These are phyloP conservation scores for Fragaria iinumae DNA, from an alignment of 306 rosid genomes.

Conservation along the genomic window DNA sequence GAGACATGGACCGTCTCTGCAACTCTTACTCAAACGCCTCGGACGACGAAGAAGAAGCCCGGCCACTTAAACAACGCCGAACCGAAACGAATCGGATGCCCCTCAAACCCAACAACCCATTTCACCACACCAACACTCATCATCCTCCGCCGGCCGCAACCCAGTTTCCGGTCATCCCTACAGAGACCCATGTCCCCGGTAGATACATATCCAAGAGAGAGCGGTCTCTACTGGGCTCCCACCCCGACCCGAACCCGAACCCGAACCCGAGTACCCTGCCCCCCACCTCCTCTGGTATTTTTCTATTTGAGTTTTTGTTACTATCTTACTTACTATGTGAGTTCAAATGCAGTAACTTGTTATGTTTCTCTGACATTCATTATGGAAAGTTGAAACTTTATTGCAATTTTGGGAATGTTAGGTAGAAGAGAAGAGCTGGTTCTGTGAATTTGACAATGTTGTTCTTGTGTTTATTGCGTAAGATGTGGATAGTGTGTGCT, in stretches of 20 bases:
- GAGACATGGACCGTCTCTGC: slow-evolving; percentile 59
- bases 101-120: slow-evolving; percentile 17
- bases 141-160: slow-evolving; percentile 12
- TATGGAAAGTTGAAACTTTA: neutral
- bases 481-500: neutral
- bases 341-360: neutral
- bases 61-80: slow-evolving; percentile 30
- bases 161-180: slow-evolving; percentile 19
- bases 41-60: slow-evolving; percentile 26
- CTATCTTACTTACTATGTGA: neutral
- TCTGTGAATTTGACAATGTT: neutral
- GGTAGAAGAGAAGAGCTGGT: neutral
- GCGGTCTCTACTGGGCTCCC: slow-evolving; percentile 41
- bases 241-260: slow-evolving; percentile 25
- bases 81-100: slow-evolving; percentile 34
- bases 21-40: slow-evolving; percentile 51
- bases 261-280: slow-evolving; percentile 19
- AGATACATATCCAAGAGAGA: slow-evolving; percentile 81
- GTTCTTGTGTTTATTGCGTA: neutral
- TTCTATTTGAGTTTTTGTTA: neutral
- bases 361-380: neutral
- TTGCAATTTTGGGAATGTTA: neutral
- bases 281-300: slow-evolving; percentile 46
- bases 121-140: neutral
- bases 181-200: slow-evolving; percentile 49